These are phyloP conservation scores for Uronychia setigera DNA, from an alignment of 73 alveolate species.

Conservation along the genomic window DNA sequence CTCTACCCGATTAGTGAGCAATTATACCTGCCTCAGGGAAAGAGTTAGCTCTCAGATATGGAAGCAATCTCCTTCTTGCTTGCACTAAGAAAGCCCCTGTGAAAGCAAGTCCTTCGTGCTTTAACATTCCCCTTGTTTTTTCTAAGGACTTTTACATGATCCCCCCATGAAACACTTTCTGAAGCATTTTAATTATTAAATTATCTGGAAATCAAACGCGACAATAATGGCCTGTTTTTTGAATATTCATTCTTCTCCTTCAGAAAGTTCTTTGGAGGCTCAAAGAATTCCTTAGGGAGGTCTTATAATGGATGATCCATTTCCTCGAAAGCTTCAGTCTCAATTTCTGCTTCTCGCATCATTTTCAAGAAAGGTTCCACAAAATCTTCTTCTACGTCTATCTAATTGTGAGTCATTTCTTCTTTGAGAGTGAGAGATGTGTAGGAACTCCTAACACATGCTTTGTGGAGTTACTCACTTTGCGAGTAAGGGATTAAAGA, in stretches of 20 bases:
- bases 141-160: constrained; percentile 19
- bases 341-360: neutral
- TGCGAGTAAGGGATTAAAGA: constrained; percentile 34
- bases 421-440: constrained; percentile 29
- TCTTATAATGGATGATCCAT: neutral
- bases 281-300: neutral
- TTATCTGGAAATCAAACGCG: neutral
- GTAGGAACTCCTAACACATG: constrained; percentile 40
- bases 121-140: constrained; percentile 37
- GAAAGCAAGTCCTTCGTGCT: constrained; percentile 44
- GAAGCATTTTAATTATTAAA: constrained; percentile 9
- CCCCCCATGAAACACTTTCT: constrained; percentile 6
- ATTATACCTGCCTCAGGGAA: constrained; percentile 42
- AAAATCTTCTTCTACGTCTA: constrained; percentile 41
- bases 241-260: neutral
- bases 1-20: constrained; percentile 22
- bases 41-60: constrained; percentile 9
- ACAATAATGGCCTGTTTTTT: neutral
- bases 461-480: constrained; percentile 26
- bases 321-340: neutral
- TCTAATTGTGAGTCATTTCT: constrained; percentile 48
- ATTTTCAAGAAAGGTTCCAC: constrained; percentile 24
- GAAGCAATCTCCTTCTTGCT: constrained; percentile 43
- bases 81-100: constrained; percentile 49
- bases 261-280: neutral